Evolutionary conservation across 2,329 filamentous ascomycete species (phyloP).

Genomic region (Fusarium pseudonygamai): DNA sequence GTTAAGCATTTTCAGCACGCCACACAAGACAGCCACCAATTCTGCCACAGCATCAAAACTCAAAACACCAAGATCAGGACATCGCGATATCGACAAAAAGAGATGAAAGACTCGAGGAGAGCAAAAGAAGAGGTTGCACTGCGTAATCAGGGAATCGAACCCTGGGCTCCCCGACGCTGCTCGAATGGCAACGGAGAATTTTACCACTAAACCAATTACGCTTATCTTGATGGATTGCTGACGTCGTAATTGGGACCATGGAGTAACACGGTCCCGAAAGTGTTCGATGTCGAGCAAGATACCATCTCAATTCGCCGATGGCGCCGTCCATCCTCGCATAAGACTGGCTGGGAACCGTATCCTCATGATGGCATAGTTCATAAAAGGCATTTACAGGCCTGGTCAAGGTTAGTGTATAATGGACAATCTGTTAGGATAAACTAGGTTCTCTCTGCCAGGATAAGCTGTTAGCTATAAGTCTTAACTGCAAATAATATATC

Average conservation of each 20-base stretch:
- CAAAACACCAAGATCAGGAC: not conserved
- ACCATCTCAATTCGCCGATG: conserved; percentile 48
- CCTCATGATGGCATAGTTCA: conserved; percentile 61
- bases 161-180: not conserved
- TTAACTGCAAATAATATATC: too few relatives aligned
- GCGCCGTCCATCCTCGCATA: conserved; percentile 71
- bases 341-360: conserved; percentile 62
- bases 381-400: conserved; percentile 57
- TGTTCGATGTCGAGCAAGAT: conserved; percentile 51
- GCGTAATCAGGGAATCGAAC: conserved; percentile 1
- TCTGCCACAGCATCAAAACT: not conserved
- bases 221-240: conserved; percentile 46
- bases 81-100: not conserved
- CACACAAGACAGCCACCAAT: not conserved
- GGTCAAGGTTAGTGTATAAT: too few relatives aligned
- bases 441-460: conserved; percentile 32
- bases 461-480: too few relatives aligned
- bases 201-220: conserved; percentile 2
- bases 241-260: conserved; percentile 62
- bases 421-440: not conserved
- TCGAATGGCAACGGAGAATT: not conserved
- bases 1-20: rapidly evolving
- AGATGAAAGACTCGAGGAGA: rapidly evolving
- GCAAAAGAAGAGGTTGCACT: not conserved
- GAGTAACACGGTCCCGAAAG: conserved; percentile 48